Percentiles rank a stretch among this genome's conserved stretches.
These are phyloP conservation scores for Caloboletus inedulis DNA, from an alignment of 1,284 basidiomycete genomes.

Conservation along the genomic window DNA sequence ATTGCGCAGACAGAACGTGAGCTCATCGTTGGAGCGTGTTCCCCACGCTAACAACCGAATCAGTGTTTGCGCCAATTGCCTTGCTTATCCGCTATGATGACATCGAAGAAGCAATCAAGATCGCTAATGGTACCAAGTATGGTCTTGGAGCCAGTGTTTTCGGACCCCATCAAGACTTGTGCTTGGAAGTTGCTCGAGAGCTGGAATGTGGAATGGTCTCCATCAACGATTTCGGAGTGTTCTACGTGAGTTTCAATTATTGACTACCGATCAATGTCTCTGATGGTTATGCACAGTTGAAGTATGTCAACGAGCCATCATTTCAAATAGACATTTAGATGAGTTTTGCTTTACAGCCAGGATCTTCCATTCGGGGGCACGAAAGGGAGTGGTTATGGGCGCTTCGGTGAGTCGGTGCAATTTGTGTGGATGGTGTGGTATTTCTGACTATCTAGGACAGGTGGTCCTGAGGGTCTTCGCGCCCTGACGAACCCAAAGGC, in stretches of 20 bases:
- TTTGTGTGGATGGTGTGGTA: conserved; percentile 1
- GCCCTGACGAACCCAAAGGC: conserved; percentile 85
- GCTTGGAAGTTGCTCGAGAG: conserved; percentile 71
- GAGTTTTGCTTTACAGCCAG: conserved; percentile 58
- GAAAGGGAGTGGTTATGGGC: conserved; percentile 86
- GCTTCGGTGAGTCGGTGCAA: conserved; percentile 62
- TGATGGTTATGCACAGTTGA: conserved; percentile 43
- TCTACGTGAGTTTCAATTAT: conserved; percentile 63
- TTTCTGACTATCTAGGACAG: conserved; percentile 36
- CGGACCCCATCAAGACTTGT: conserved; percentile 74
- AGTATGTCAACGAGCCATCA: conserved; percentile 42
- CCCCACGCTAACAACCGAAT: conserved; percentile 10
- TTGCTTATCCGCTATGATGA: conserved; percentile 79
- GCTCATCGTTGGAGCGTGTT: conserved; percentile 24
- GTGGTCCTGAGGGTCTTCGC: conserved; percentile 89
- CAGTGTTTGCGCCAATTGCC: conserved; percentile 89
- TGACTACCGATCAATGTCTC: conserved; percentile 5
- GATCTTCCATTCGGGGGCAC: conserved; percentile 91
- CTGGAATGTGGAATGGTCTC: conserved; percentile 96
- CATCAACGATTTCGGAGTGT: conserved; percentile 92
- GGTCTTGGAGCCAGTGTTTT: conserved; percentile 97
- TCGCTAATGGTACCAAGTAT: conserved; percentile 85
- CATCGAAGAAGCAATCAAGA: conserved; percentile 77
- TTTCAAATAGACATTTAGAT: conserved; percentile 8
- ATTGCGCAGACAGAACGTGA: conserved; percentile 79